Evolutionary conservation across 768 basidiomycete species (phyloP), one percentile per base, ranked within the genome.

Genomic region (Serpula lacrymans): DNA sequence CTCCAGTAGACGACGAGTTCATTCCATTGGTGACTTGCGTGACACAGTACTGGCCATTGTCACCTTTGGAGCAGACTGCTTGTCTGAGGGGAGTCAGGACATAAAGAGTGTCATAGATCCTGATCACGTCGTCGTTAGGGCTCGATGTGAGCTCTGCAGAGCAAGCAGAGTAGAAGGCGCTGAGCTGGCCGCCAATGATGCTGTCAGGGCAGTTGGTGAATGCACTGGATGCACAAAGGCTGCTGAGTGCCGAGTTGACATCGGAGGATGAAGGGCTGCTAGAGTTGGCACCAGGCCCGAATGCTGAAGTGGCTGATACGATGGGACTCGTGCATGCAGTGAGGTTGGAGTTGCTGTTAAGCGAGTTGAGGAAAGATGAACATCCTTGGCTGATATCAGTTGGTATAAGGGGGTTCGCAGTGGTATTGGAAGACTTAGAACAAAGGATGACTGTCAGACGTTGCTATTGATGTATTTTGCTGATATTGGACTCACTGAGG

Each of bases 81-180:
- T 58, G 49, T 46, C 65, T 67, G 57, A 95, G 58, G 6, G 93
- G 91, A 9, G 57, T 46, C 32, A 94, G 48, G 43, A 72, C 48
- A 68, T 90, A 99, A 21, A 97, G 66, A 22, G 80, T 67, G 57
- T 97, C 94, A 66, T 98, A 99, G 2, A 76, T 63, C 20, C 62
- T 51, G 58, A 78, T 58, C 33, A 96, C 85, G 18, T 69, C 58
- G 1, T 32, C 1, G 47, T 74, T 75, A 34, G 65, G 55, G 34
- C 41, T 54, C 8, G 73, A 64, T 3, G 77, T 78, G 50, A 99
- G 67, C 67, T 98, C 95, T 14, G 55, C 42, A 1, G 67, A 42
- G 72, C 95, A 99, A 9, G 75, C 71, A 7, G 74, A 53, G 60
- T 82, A 82, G 67, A 97, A 96, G 6, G 68, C 42, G 38, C 77